Evolutionary conservation across 1,139 yeast genomes (phyloP).

Genomic region (Nakaseomyces nivariensis): DNA sequence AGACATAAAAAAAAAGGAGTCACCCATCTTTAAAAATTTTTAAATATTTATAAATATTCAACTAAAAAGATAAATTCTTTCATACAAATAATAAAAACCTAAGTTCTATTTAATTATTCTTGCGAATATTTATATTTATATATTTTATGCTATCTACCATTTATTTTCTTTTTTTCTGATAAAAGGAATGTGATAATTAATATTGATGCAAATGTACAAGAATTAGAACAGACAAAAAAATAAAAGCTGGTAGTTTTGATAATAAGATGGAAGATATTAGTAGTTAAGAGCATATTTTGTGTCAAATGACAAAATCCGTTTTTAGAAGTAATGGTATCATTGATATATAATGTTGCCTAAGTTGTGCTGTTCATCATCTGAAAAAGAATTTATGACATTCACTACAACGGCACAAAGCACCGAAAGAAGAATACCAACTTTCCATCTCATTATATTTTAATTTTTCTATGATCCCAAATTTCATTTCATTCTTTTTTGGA

Average conservation of each 20-base stretch:
- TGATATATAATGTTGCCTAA: too few species aligned
- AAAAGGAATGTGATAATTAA: background rate
- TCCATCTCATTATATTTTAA: background rate
- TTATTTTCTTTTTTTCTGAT: background rate
- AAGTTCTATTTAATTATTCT: background rate
- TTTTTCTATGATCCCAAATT: background rate
- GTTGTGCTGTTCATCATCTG: too few species aligned
- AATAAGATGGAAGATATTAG: too few species aligned
- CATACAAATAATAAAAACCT: background rate
- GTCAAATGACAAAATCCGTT: too few species aligned
- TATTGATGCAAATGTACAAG: background rate
- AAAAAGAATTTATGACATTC: too few species aligned
- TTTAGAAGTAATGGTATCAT: too few species aligned
- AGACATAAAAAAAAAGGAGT: background rate
- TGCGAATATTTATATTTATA: background rate
- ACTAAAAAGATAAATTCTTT: conserved; percentile 1
- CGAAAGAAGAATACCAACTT: too few species aligned
- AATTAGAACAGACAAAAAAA: too few species aligned
- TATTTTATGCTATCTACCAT: conserved; percentile 14
- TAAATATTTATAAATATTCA: conserved; percentile 3
- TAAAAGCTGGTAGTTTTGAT: too few species aligned
- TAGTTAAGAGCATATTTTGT: too few species aligned
- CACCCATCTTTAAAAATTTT: background rate
- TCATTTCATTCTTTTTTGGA: background rate
- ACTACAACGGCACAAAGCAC: too few species aligned